phyloP scores from a whole-genome alignment of 2,329 filamentous ascomycete genomes.

The Cordyceps pruinosa region DNA sequence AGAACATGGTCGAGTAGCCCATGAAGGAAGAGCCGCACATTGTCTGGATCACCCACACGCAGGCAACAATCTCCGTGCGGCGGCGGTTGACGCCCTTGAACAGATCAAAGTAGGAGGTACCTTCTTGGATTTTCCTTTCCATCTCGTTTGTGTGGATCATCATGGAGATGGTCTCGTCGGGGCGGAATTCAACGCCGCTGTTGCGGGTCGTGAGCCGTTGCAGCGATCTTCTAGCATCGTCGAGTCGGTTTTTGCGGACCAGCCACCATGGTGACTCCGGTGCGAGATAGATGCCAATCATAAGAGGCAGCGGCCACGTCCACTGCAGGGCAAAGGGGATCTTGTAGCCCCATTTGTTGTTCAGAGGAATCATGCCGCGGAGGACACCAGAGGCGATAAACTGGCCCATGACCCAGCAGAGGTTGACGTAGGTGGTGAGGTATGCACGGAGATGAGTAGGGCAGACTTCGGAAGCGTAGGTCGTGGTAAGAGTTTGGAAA shows the following conservation, averaged over 20 bases:
- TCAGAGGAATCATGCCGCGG: constrained; percentile 26
- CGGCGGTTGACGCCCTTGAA: constrained; percentile 41
- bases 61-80: constrained; percentile 38
- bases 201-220: constrained; percentile 34
- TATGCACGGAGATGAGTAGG: constrained; percentile 41
- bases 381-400: constrained; percentile 33
- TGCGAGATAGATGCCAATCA: constrained; percentile 30
- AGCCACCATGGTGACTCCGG: constrained; percentile 40
- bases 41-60: constrained; percentile 37
- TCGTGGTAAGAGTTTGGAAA: constrained; percentile 40
- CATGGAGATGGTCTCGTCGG: constrained; percentile 41
- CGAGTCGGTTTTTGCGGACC: constrained; percentile 29
- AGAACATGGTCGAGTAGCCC: constrained; percentile 53
- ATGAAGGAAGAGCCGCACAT: constrained; percentile 38
- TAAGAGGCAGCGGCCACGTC: constrained; percentile 34
- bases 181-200: constrained; percentile 26
- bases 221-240: constrained; percentile 32
- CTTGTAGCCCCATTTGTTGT: constrained; percentile 34
- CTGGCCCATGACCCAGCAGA: constrained; percentile 29
- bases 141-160: constrained; percentile 45
- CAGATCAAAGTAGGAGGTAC: constrained; percentile 39
- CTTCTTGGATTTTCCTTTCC: constrained; percentile 33
- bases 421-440: constrained; percentile 34
- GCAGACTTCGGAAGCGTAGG: constrained; percentile 43
- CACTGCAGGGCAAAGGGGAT: constrained; percentile 40